Percentiles rank a stretch among this genome's conserved stretches.
phyloP scores from a whole-genome alignment of 164 flowering plant genomes.

The Saururus chinensis region DNA sequence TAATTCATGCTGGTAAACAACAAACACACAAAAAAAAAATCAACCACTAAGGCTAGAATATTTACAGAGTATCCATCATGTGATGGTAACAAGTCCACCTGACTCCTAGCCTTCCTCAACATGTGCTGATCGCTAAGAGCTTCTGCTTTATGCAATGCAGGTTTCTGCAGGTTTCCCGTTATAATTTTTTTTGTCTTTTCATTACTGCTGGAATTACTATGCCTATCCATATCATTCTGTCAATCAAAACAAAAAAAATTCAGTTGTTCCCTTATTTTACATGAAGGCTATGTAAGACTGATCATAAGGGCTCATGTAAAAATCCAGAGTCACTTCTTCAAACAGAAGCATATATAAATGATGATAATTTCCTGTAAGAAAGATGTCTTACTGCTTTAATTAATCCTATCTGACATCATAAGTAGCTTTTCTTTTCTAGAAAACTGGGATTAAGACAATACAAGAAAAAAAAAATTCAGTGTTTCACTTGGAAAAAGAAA shows the following conservation, averaged over 20 bases:
- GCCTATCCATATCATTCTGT: conserved; percentile 56
- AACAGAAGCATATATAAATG: background rate
- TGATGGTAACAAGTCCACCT: conserved; percentile 40
- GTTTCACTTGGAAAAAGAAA: too few relatives aligned
- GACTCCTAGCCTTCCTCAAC: conserved; percentile 59
- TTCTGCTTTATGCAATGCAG: conserved; percentile 20
- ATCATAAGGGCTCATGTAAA: background rate
- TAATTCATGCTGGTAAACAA: too few relatives aligned
- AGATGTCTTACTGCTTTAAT: background rate
- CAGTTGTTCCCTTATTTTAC: background rate
- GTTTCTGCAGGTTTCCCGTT: conserved; percentile 20
- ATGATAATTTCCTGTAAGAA: too few relatives aligned
- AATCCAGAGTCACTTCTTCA: background rate
- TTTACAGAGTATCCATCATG: conserved; percentile 76
- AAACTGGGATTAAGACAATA: background rate
- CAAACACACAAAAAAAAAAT: too few relatives aligned
- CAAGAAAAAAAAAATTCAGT: background rate
- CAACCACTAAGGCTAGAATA: background rate
- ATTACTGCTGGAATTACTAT: conserved; percentile 20
- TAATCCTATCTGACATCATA: too few relatives aligned
- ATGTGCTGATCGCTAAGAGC: conserved; percentile 29
- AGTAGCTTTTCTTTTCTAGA: background rate
- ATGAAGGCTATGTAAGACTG: background rate
- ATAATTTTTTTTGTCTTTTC: conserved; percentile 20
- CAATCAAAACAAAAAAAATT: conserved; percentile 7